Conservation (phyloP, 2,329 filamentous ascomycete species). For the Chaetomiaceae sp. region DNA sequence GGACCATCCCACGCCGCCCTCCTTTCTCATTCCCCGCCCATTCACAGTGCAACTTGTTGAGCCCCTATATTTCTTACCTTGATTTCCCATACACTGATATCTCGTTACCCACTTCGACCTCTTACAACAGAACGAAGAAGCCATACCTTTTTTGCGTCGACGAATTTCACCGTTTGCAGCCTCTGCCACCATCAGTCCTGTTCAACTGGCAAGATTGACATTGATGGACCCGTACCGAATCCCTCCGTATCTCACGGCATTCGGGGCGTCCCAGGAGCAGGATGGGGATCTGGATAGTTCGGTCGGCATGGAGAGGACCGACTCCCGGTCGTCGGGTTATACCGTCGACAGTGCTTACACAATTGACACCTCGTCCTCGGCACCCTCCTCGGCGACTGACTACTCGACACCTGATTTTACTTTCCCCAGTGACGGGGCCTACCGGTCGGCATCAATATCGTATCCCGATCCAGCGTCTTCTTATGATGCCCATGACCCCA, state of each 20-base stretch:
- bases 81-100: too few species aligned
- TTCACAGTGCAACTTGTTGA: too few species aligned
- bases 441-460: neutral
- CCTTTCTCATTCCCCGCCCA: too few species aligned
- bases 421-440: neutral
- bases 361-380: slow-evolving; percentile 3
- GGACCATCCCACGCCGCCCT: too few species aligned
- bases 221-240: neutral
- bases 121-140: too few species aligned
- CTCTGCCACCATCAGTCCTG: too few species aligned
- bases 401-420: neutral
- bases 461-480: neutral
- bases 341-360: slow-evolving; percentile 13
- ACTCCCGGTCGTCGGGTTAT: slow-evolving; percentile 11
- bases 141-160: too few species aligned
- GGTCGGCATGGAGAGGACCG: slow-evolving; percentile 12
- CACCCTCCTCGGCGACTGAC: neutral
- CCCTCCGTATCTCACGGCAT: neutral
- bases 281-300: slow-evolving; percentile 6
- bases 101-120: too few species aligned
- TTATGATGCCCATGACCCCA: slow-evolving; percentile 3
- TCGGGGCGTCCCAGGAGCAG: neutral
- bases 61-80: too few species aligned
- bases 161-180: too few species aligned
- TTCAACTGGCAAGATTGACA: too few species aligned